A percentile compares a stretch with the other conserved stretches of the same genome.
Conservation (phyloP, 768 basidiomycete species). For the Leccinum ochraceum region DNA sequence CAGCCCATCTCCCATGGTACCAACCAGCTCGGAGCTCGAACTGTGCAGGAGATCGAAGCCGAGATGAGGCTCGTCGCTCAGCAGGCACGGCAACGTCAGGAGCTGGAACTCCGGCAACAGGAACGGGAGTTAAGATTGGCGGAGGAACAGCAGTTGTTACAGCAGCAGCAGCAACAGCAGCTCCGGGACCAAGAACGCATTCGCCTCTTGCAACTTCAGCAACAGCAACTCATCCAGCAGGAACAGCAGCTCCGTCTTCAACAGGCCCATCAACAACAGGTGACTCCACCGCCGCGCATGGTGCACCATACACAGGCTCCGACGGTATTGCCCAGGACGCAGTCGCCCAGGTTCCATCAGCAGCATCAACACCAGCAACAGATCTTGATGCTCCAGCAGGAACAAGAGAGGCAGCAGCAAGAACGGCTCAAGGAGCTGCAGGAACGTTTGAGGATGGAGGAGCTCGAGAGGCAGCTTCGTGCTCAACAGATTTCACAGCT, state of each 20-base stretch:
- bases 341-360: slow-evolving; percentile 79
- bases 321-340: slow-evolving; percentile 51
- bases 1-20: slow-evolving; percentile 36
- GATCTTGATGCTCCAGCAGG: slow-evolving; percentile 64
- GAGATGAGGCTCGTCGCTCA: slow-evolving; percentile 74
- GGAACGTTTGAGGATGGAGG: slow-evolving; percentile 64
- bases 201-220: slow-evolving; percentile 45
- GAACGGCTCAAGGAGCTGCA: slow-evolving; percentile 59
- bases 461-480: slow-evolving; percentile 62
- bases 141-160: slow-evolving; percentile 38
- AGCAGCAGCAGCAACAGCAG: slow-evolving; percentile 43
- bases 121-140: slow-evolving; percentile 41
- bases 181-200: slow-evolving; percentile 44
- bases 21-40: slow-evolving; percentile 49
- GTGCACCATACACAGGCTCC: slow-evolving; percentile 36
- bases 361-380: slow-evolving; percentile 76
- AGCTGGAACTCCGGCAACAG: slow-evolving; percentile 47
- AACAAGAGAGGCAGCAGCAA: slow-evolving; percentile 62
- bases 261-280: slow-evolving; percentile 38
- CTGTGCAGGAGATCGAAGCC: slow-evolving; percentile 79
- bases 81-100: slow-evolving; percentile 41
- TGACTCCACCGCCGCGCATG: slow-evolving; percentile 73
- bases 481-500: slow-evolving; percentile 53
- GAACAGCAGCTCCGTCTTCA: slow-evolving; percentile 40
- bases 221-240: slow-evolving; percentile 38